Base-by-base conservation (phyloP, 148 eudicot genomes). In the Rhododendron molle region DNA sequence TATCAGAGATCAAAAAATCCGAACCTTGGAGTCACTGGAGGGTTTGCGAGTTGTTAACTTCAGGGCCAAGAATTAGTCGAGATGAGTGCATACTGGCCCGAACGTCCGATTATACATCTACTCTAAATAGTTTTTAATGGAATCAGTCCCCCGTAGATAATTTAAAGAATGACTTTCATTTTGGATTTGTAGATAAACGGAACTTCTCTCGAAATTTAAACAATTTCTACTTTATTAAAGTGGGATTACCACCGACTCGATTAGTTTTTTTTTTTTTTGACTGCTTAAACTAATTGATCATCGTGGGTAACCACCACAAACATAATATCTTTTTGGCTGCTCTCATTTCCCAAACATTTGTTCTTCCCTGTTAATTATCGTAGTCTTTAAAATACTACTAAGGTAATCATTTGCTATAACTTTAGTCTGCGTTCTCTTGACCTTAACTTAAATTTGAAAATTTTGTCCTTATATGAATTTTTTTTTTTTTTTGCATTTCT, bases 241-340 rank as follows among this genome's bases (percentile, higher is more conserved):
- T 83, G 85, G 85, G 85, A 69, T 83, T 82, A 47, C 28, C 78
- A 69, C 78, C 26, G 28, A 60, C 40, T 69, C 20, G 26, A 71
- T 71, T 43, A 6, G 4, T 40, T 40, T 38, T 40, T 40, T 40
- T 40, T 52, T 46, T 23, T 20, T 52, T 46, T 0, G 30, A 62
- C 78, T 46, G 49, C 73, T 9, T 49, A 71, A 83, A 9, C 50
- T 83, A n/a, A 71, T 69, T 69, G 9, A 28, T 76, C 32, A 67
- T 11, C 12, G 84, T 87, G 88, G 88, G 82, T 69, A 58, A 73
- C 86, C 89, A 87, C 86, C 80, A 80, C 36, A 84, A 84, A 34
- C 65, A 80, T 71, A 50, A n/a, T 38, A 80, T 56, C 84, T 49
- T 84, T 83, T 67, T 87, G 80, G 86, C 83, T 83, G 88, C 74